Conservation (phyloP, 2,329 filamentous ascomycete species). For the Ceratocystis ficicola region DNA sequence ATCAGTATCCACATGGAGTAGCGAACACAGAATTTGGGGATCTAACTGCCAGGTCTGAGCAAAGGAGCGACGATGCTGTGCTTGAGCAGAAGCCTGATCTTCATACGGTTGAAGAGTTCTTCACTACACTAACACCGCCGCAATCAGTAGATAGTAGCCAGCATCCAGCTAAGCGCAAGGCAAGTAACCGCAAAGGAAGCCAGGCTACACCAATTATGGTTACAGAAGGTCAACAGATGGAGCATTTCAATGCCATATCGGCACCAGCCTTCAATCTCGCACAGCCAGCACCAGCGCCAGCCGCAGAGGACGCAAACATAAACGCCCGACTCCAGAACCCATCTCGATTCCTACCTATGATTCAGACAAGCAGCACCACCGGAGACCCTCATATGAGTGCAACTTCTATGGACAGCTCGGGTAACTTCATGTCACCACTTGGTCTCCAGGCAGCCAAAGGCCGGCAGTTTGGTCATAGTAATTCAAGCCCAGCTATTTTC, state of each 20-base stretch:
- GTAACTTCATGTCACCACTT: slow-evolving; percentile 7
- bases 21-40: slow-evolving; percentile 74
- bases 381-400: slow-evolving; percentile 34
- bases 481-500: slow-evolving; percentile 33
- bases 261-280: slow-evolving; percentile 24
- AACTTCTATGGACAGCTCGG: slow-evolving; percentile 27
- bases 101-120: slow-evolving; percentile 91
- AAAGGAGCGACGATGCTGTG: slow-evolving; percentile 74
- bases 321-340: background rate
- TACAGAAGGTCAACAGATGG: slow-evolving; percentile 3
- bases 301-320: slow-evolving; percentile 25
- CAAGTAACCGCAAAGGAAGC: slow-evolving; percentile 12
- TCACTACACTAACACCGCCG: slow-evolving; percentile 63
- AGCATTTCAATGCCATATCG: slow-evolving; percentile 5
- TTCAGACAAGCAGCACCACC: slow-evolving; percentile 20
- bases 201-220: background rate
- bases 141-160: slow-evolving; percentile 35
- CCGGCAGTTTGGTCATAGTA: slow-evolving; percentile 10
- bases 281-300: slow-evolving; percentile 21
- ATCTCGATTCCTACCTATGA: background rate
- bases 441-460: slow-evolving; percentile 9
- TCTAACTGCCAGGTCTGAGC: slow-evolving; percentile 55
- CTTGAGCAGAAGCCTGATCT: slow-evolving; percentile 79
- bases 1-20: slow-evolving; percentile 84
- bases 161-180: slow-evolving; percentile 30